Evolutionary conservation across 2,329 filamentous ascomycete species (phyloP), one percentile per base, ranked within the genome.

Genomic region (Bimuria novae-zelandiae): DNA sequence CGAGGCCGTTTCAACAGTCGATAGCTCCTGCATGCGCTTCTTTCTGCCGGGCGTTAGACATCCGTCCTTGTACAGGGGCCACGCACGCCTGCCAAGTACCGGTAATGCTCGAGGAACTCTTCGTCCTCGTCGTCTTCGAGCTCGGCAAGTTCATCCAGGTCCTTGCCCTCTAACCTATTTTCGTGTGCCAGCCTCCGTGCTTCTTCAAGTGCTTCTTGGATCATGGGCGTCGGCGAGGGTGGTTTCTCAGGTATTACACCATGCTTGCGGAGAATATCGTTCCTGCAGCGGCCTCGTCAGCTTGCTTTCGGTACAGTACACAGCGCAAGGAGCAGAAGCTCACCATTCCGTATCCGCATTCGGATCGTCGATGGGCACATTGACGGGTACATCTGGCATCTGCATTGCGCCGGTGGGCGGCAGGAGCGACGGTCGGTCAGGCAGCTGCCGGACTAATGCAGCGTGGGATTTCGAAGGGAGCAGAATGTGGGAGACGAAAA

Each of bases 281-380:
- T 99, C 92, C 92, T 97, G 62, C 53, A 46, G 10, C 11, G 17
- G 11, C 32, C 17, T 21, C 21, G 49, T 56, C 42, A 52, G 46
- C 35, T 11, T 22, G 11, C 22, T n/a, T 33, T 4, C 10, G 19
- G 35, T 36, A 23, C 23, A 22, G 37, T 17, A 19, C 19, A n/a
- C 30, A 14, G 21, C 21, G 29, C 27, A 11, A 14, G 21, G 21
- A n/a, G 21, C 17, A n/a, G 17, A n/a, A 12, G 29, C 56, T 50
- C 51, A 92, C 94, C 94, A 99, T 87, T 99, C 94, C 59, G 94
- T 99, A 73, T 99, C 94, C 58, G 92, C 94, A 70, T 97, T 96
- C 27, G 93, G 93, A 71, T 97, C 88, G 71, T 96, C 91, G 62
- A 99, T 89, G 39, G 92, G 92, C 55, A 99, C 94, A 67, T 87